phyloP scores from a whole-genome alignment of 2,329 filamentous ascomycete genomes.

The Pseudogymnoascus sp. region DNA sequence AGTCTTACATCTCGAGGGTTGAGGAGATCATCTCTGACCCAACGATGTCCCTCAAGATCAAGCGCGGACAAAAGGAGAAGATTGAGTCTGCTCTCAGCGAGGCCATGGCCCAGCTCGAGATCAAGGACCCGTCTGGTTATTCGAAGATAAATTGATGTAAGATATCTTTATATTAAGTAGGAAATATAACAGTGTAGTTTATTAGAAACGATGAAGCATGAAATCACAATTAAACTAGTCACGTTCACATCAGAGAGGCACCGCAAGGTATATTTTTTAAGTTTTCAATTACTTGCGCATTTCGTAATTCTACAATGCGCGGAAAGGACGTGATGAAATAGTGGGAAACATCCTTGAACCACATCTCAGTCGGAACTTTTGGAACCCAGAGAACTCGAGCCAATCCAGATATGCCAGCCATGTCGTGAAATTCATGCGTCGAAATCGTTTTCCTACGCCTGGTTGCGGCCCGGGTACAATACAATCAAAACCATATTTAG shows the following conservation, averaged over 20 bases:
- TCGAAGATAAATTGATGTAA: background rate
- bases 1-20: slow-evolving; percentile 96
- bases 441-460: slow-evolving; percentile 8
- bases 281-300: slow-evolving; percentile 6
- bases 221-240: background rate
- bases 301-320: slow-evolving; percentile 9
- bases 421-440: slow-evolving; percentile 23
- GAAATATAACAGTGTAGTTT: background rate
- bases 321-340: slow-evolving; percentile 3
- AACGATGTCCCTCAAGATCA: slow-evolving; percentile 90
- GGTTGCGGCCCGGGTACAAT: slow-evolving; percentile 6
- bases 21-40: slow-evolving; percentile 99
- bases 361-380: slow-evolving; percentile 7
- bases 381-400: slow-evolving; percentile 8
- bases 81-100: slow-evolving; percentile 96
- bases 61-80: slow-evolving; percentile 99
- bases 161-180: background rate
- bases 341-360: slow-evolving; percentile 4
- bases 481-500: slow-evolving; percentile 43
- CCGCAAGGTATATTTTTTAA: background rate
- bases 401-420: slow-evolving; percentile 20
- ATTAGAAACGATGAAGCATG: background rate
- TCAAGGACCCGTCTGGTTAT: background rate
- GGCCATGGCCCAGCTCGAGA: slow-evolving; percentile 74
- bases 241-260: background rate